These are phyloP conservation scores for Wickerhamomyces chaumierensis DNA, from an alignment of 805 yeast species.

Conservation along the genomic window DNA sequence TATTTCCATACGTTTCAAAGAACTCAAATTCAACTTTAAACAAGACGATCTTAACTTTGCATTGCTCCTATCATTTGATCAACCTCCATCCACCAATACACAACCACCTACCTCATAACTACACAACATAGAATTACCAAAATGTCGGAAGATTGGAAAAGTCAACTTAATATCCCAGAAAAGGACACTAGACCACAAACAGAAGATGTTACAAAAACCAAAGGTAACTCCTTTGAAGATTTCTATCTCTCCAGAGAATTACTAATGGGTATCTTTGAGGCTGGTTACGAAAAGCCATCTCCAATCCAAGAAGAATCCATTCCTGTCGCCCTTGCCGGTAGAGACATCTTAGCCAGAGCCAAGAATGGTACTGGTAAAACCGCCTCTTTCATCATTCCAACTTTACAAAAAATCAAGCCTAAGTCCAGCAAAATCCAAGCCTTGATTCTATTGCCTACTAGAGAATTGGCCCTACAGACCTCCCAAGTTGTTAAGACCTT, in stretches of 20 bases:
- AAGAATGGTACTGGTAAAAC: constrained; percentile 99
- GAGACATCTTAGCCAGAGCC: constrained; percentile 95
- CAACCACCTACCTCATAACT: no score
- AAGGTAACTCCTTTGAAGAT: constrained; percentile 87
- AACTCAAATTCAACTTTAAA: no score
- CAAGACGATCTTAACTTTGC: no score
- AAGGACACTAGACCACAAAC: constrained; percentile 95
- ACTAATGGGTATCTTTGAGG: constrained; percentile 97
- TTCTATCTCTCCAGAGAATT: constrained; percentile 85
- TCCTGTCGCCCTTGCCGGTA: constrained; percentile 89
- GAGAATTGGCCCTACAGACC: constrained; percentile 95
- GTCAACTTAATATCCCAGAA: constrained; percentile 58
- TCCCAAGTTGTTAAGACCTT: constrained; percentile 94
- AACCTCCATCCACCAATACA: no score
- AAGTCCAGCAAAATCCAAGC: constrained; percentile 80
- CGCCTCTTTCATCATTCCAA: constrained; percentile 92
- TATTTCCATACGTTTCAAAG: neutral
- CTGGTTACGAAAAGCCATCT: constrained; percentile 96
- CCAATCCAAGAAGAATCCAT: constrained; percentile 97
- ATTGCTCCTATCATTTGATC: no score
- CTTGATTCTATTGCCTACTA: constrained; percentile 88
- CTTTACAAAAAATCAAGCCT: constrained; percentile 81
- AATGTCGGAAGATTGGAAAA: constrained; percentile 61
- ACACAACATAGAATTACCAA: no score
- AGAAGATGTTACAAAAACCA: constrained; percentile 86